Conservation (phyloP, 495 filamentous ascomycete species). For the Aspergillus baeticus region DNA sequence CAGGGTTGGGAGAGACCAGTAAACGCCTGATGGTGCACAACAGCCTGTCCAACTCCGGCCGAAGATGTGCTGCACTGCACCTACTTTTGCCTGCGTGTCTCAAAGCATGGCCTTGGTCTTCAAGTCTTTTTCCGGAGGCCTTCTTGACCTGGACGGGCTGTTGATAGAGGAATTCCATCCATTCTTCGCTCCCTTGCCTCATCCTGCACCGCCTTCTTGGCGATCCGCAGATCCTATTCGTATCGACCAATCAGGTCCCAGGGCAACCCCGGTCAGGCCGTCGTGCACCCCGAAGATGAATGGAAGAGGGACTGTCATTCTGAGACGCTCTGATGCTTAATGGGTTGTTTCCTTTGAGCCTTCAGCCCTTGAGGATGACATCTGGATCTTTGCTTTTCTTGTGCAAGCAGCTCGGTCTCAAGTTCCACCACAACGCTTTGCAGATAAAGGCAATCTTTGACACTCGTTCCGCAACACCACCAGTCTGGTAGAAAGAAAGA, state of each 20-base stretch:
- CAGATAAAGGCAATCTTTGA: no score
- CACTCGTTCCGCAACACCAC: no score
- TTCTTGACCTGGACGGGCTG: no score
- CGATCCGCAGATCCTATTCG: constrained; percentile 22
- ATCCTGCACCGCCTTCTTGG: constrained; percentile 25
- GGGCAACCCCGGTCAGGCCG: constrained; percentile 21
- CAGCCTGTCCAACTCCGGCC: not conserved
- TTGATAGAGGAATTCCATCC: not conserved
- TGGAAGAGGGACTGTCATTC: not conserved
- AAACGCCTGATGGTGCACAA: not conserved
- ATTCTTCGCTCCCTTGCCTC: constrained; percentile 22
- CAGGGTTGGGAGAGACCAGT: not conserved
- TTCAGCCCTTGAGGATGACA: not conserved
- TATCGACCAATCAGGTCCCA: constrained; percentile 14
- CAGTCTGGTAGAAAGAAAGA: not conserved
- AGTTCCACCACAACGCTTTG: not conserved
- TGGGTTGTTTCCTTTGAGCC: not conserved
- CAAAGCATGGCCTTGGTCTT: not conserved
- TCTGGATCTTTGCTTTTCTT: not conserved
- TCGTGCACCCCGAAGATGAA: constrained; percentile 15
- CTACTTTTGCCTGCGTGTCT: not conserved
- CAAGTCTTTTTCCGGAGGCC: not conserved
- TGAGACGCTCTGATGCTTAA: not conserved
- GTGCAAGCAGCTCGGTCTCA: not conserved
- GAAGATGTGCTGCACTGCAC: not conserved